Evolutionary conservation across 257 asterid genomes (phyloP).

Genomic region (Thymus mandschuricus): DNA sequence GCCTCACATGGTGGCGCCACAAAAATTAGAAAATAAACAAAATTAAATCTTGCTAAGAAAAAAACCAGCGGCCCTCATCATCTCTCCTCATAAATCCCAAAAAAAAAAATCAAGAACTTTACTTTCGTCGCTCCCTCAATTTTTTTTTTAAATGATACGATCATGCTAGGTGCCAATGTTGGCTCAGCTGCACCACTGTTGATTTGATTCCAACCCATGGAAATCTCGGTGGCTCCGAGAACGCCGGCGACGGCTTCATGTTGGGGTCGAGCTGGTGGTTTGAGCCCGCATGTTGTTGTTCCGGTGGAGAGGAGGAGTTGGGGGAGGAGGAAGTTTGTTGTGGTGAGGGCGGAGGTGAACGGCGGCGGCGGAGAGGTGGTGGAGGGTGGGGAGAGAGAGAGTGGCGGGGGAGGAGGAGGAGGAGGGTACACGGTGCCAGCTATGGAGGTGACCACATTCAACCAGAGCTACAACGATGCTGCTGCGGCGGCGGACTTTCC

Average conservation of each 20-base stretch:
- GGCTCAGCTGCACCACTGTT: neutral
- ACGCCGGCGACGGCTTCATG: conserved; percentile 44
- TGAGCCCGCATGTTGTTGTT: conserved; percentile 28
- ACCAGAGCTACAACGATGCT: conserved; percentile 67
- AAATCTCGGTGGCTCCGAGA: conserved; percentile 53
- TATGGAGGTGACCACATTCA: conserved; percentile 88
- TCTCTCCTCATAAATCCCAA: conserved; percentile 23
- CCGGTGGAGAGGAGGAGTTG: conserved; percentile 37
- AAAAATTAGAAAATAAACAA: neutral
- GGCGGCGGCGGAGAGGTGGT: conserved; percentile 43
- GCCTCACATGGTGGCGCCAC: neutral
- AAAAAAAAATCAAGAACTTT: conserved; percentile 16
- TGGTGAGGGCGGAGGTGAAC: conserved; percentile 50
- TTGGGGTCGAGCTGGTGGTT: conserved; percentile 38
- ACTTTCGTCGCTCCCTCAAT: neutral
- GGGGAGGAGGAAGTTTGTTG: conserved; percentile 31
- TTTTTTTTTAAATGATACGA: too few relatives aligned
- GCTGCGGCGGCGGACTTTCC: conserved; percentile 82
- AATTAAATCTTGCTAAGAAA: neutral
- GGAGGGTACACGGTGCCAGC: conserved; percentile 55
- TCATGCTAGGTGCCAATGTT: conserved; percentile 33
- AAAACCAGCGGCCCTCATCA: neutral
- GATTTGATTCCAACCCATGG: conserved; percentile 43
- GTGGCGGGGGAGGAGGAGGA: conserved; percentile 32
- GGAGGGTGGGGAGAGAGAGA: conserved; percentile 45